Percentiles rank a stretch among this genome's conserved stretches.
These are phyloP conservation scores for Fraxinus floribunda DNA, from an alignment of 305 asterid species.

Conservation along the genomic window DNA sequence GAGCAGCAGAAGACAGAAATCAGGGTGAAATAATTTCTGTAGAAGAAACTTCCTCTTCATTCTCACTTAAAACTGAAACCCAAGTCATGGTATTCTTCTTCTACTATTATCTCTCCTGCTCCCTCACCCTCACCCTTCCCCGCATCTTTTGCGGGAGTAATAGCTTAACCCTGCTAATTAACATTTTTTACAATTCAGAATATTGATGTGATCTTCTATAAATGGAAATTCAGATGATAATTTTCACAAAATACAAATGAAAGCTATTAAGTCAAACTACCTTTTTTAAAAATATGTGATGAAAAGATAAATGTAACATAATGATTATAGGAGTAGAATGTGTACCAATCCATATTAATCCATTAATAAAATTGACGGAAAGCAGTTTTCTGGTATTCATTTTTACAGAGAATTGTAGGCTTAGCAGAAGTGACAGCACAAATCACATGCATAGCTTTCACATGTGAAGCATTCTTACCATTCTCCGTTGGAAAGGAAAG, in stretches of 20 bases:
- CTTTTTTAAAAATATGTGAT: background rate
- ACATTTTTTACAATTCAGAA: background rate
- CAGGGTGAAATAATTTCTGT: background rate
- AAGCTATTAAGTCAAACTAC: background rate
- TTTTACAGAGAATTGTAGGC: background rate
- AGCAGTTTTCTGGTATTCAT: background rate
- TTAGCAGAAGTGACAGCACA: constrained; percentile 3
- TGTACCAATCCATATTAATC: background rate
- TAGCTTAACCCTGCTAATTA: background rate
- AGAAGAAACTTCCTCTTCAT: background rate
- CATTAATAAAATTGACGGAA: background rate
- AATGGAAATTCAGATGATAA: background rate
- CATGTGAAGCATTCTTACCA: constrained; percentile 51
- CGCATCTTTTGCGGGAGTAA: background rate
- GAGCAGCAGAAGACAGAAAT: background rate
- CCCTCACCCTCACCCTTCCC: background rate
- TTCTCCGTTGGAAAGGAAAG: constrained; percentile 92
- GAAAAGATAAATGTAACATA: background rate
- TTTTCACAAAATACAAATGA: background rate
- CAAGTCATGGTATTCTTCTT: background rate
- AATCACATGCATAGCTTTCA: constrained; percentile 17
- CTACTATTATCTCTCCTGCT: background rate
- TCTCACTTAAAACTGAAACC: background rate
- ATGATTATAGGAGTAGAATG: background rate
- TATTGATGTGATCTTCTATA: background rate